Conservation (phyloP, 83 land plant genomes). For the Larix sibirica region DNA sequence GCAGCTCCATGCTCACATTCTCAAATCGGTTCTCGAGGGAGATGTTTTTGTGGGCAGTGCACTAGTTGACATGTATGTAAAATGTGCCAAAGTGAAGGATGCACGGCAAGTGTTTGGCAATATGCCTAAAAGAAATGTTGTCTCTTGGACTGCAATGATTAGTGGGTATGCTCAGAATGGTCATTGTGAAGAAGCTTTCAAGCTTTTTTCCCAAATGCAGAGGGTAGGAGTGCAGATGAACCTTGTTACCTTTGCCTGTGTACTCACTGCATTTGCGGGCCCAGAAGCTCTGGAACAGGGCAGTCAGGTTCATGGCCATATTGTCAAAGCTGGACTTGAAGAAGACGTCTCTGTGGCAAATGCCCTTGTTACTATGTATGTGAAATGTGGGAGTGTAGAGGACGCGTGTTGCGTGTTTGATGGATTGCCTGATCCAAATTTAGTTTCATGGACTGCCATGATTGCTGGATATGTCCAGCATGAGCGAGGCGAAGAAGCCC, state of each 20-base stretch:
- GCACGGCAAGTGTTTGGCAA: neutral
- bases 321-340: constrained; percentile 9
- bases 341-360: constrained; percentile 7
- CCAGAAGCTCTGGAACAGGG: constrained; percentile 2
- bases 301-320: neutral
- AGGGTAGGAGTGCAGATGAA: neutral
- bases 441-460: constrained; percentile 12
- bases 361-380: neutral
- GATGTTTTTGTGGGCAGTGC: constrained; percentile 11
- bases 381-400: neutral
- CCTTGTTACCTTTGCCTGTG: neutral
- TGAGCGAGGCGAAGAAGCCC: neutral
- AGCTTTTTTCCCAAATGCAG: neutral
- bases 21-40: neutral
- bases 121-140: constrained; percentile 5
- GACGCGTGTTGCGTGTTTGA: neutral
- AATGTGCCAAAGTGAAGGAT: neutral
- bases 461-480: constrained; percentile 9
- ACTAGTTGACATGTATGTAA: constrained; percentile 12
- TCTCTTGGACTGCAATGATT: constrained; percentile 12
- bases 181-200: neutral
- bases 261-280: neutral
- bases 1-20: constrained; percentile 4
- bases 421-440: neutral
- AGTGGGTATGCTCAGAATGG: constrained; percentile 9